phyloP scores from a whole-genome alignment of 345 rosid species.

The Clarkia xantiana region DNA sequence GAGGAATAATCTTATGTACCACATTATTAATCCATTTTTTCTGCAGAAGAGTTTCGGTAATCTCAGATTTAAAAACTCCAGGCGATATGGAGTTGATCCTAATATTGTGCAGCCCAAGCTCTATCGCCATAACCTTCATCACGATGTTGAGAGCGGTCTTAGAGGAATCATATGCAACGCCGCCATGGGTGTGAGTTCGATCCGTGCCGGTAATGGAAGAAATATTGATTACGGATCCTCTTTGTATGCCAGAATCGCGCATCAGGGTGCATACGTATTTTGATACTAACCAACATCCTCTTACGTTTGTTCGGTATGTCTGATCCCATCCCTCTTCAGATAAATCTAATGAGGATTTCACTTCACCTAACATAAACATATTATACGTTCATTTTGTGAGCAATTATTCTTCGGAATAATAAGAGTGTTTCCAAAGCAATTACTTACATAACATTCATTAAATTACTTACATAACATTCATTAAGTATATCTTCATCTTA shows the following conservation, averaged over 20 bases:
- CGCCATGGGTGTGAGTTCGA: conserved; percentile 46
- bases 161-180: conserved; percentile 42
- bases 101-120: conserved; percentile 51
- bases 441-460: no score
- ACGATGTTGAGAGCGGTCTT: conserved; percentile 44
- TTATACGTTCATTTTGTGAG: no score
- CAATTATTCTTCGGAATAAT: no score
- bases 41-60: conserved; percentile 43
- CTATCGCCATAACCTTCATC: conserved; percentile 67
- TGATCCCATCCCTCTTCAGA: conserved; percentile 57
- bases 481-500: no score
- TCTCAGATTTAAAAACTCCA: conserved; percentile 62
- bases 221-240: conserved; percentile 65
- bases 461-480: no score
- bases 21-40: conserved; percentile 47
- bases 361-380: conserved; percentile 22
- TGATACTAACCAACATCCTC: conserved; percentile 72
- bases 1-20: conserved; percentile 20
- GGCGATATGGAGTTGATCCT: conserved; percentile 73
- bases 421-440: no score
- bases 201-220: conserved; percentile 50
- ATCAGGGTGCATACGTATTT: conserved; percentile 46
- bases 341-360: conserved; percentile 30
- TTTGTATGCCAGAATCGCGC: conserved; percentile 43
- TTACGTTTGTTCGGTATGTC: conserved; percentile 41